These are phyloP conservation scores for Ophiostoma australiae DNA, from an alignment of 2,329 filamentous ascomycete genomes.

Conservation along the genomic window DNA sequence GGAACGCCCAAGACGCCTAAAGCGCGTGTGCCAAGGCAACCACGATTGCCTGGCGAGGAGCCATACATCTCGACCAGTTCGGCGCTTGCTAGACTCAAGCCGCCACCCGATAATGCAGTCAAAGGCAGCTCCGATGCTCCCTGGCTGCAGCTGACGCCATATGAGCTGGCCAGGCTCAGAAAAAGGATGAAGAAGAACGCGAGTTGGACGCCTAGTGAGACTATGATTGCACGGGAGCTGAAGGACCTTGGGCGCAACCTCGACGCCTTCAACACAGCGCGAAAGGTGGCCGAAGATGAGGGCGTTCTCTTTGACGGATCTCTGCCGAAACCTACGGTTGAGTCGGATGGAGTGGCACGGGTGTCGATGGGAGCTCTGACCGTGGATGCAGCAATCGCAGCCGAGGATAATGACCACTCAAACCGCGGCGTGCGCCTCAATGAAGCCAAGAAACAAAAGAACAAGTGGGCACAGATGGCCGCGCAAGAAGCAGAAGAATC, in stretches of 20 bases:
- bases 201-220: constrained; percentile 76
- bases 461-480: constrained; percentile 56
- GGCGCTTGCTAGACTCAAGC: constrained; percentile 44
- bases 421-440: constrained; percentile 75
- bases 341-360: constrained; percentile 48
- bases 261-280: constrained; percentile 57
- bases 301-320: constrained; percentile 56
- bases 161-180: constrained; percentile 62
- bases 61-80: constrained; percentile 38
- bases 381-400: constrained; percentile 48
- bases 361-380: constrained; percentile 58
- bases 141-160: constrained; percentile 61
- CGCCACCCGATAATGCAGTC: constrained; percentile 56
- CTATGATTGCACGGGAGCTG: constrained; percentile 77
- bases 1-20: constrained; percentile 43
- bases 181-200: constrained; percentile 93
- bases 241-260: constrained; percentile 64
- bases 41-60: constrained; percentile 28
- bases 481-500: constrained; percentile 53
- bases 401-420: constrained; percentile 59
- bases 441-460: constrained; percentile 69
- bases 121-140: constrained; percentile 57
- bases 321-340: constrained; percentile 41
- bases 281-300: constrained; percentile 59
- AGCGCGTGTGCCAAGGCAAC: constrained; percentile 34